Conservation (phyloP, 768 basidiomycete genomes). For the Coprinopsis strossmayeri region DNA sequence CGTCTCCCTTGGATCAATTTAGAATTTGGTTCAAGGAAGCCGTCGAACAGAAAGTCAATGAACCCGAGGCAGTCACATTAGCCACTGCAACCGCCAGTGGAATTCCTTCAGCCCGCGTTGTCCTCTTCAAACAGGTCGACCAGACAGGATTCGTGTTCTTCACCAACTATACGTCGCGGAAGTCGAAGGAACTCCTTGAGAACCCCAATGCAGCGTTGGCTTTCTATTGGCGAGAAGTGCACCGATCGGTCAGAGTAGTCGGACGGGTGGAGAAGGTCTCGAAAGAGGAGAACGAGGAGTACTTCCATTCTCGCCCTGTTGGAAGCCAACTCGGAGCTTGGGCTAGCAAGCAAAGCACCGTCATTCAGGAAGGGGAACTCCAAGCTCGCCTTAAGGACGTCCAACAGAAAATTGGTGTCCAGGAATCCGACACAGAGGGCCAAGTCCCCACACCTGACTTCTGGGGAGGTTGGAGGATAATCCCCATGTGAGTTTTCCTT, state of each 20-base stretch:
- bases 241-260: constrained; percentile 74
- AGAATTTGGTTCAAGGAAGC: constrained; percentile 77
- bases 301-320: constrained; percentile 76
- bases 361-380: constrained; percentile 70
- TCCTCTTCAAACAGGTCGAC: constrained; percentile 90
- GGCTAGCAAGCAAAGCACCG: constrained; percentile 85
- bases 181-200: constrained; percentile 69
- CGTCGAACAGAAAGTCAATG: constrained; percentile 45
- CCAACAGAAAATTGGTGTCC: constrained; percentile 48
- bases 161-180: constrained; percentile 95
- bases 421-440: constrained; percentile 30
- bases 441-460: constrained; percentile 78
- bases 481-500: constrained; percentile 65
- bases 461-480: constrained; percentile 95
- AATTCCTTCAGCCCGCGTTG: constrained; percentile 83
- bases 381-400: constrained; percentile 51
- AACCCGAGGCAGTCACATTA: constrained; percentile 88
- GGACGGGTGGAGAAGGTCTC: constrained; percentile 79
- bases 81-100: constrained; percentile 66
- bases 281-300: constrained; percentile 68
- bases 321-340: constrained; percentile 88
- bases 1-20: constrained; percentile 81
- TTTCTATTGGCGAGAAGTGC: constrained; percentile 89
- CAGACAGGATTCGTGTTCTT: constrained; percentile 88
- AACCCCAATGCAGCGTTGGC: constrained; percentile 80